Evolutionary conservation across 1,139 yeast genomes (phyloP).

Genomic region (Taphrina flavorubra): DNA sequence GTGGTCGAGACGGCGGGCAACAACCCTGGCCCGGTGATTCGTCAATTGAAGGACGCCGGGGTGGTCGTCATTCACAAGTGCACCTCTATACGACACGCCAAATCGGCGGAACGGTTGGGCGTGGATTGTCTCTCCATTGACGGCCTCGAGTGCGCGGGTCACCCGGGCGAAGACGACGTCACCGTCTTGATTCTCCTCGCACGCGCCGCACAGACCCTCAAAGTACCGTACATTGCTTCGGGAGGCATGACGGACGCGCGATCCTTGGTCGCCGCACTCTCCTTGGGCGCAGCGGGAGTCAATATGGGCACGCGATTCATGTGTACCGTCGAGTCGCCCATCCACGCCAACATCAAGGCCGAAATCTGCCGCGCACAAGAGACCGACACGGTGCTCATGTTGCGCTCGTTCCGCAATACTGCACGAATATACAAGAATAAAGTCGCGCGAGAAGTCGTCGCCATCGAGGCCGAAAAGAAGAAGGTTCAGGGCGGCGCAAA

Average conservation of each 20-base stretch:
- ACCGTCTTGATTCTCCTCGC: conserved; percentile 50
- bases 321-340: conserved; percentile 52
- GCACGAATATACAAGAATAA: conserved; percentile 51
- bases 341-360: conserved; percentile 51
- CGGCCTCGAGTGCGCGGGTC: conserved; percentile 53
- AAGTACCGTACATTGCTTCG: conserved; percentile 52
- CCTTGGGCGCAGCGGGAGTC: conserved; percentile 52
- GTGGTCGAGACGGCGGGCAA: conserved; percentile 52
- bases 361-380: conserved; percentile 51
- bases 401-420: conserved; percentile 51
- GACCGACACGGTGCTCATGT: conserved; percentile 50
- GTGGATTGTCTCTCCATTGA: conserved; percentile 53
- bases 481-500: conserved; percentile 46
- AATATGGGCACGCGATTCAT: conserved; percentile 53
- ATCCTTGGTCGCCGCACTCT: conserved; percentile 52
- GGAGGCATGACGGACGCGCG: conserved; percentile 54
- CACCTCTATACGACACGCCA: conserved; percentile 50
- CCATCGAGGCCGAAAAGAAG: conserved; percentile 49
- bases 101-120: conserved; percentile 51
- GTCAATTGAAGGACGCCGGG: conserved; percentile 48
- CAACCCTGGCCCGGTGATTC: conserved; percentile 49
- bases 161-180: conserved; percentile 53
- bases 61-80: conserved; percentile 52
- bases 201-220: conserved; percentile 49
- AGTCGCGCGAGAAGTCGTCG: conserved; percentile 50